Evolutionary conservation across 108 stramenopile species (phyloP), one percentile per base, ranked within the genome.

Genomic region (Discostella pseudostelligera): DNA sequence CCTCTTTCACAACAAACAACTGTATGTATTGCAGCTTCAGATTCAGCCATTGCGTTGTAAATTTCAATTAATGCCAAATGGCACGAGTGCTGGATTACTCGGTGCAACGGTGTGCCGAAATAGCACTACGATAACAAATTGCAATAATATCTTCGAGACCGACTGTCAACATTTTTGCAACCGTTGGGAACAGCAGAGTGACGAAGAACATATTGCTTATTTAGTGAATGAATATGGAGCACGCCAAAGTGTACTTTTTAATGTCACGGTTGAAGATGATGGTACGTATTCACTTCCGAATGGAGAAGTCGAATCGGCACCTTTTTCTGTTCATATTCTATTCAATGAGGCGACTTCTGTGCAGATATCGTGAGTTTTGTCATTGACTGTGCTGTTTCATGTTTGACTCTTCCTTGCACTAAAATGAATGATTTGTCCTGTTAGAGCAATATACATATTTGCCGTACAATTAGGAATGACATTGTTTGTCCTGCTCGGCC

Each of bases 31-130:
- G 8, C 79, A 76, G 71, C 81, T 87, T 14, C 76, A 81, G 25
- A 46, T 92, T 24, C 67, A 81, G 14, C 87, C 90, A 1, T 65
- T 66, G 14, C 82, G 86, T 13, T 89, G 90, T 47, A 71, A 67
- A 25, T 87, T 76, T 40, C 86, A 86, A 43, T 19, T 16, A 1
- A 47, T 45, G 32, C 62, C 21, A 4, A 14, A 56, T 9, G 28
- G 55, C 25, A 3, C 26, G 11, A 29, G 20, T 22, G 22, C 39
- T 14, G 35, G 49, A 37, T 21, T 14, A 29, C 20, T 28, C 24
- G 32, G 43, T 1, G 59, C 25, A 32, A 14, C 29, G 17, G 39
- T 60, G 3, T 69, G 58, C 26, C 46, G 47, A 8, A 37, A 29
- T 28, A 56, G 55, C 21, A 28, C 49, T 19, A 20, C 9, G 35